Evolutionary conservation across 2,329 filamentous ascomycete genomes (phyloP).

Genomic region (Xylaria polymorpha): DNA sequence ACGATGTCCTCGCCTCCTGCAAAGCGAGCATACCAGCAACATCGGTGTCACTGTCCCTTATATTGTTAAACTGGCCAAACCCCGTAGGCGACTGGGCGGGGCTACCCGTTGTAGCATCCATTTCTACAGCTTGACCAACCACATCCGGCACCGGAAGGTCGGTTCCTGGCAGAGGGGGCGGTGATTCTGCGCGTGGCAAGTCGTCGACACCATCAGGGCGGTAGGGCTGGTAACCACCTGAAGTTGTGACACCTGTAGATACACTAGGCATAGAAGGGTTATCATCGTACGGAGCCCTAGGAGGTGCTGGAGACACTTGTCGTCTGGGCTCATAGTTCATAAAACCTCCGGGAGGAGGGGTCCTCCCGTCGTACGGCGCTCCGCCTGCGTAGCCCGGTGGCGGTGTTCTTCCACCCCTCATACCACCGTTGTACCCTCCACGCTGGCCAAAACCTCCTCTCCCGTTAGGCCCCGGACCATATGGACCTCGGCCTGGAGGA

Average conservation of each 20-base stretch:
- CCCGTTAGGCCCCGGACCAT: slow-evolving; percentile 52
- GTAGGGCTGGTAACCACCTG: slow-evolving; percentile 57
- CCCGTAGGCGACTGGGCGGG: slow-evolving; percentile 57
- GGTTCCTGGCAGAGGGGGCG: slow-evolving; percentile 67
- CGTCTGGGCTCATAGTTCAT: slow-evolving; percentile 48
- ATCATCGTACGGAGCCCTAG: slow-evolving; percentile 52
- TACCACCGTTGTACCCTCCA: slow-evolving; percentile 32
- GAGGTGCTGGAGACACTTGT: slow-evolving; percentile 54
- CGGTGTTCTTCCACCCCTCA: slow-evolving; percentile 46
- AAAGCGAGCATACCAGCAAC: slow-evolving; percentile 79
- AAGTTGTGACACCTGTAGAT: slow-evolving; percentile 47
- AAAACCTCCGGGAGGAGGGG: slow-evolving; percentile 46
- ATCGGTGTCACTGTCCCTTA: slow-evolving; percentile 75
- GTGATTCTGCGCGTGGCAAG: slow-evolving; percentile 71
- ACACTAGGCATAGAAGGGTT: slow-evolving; percentile 55
- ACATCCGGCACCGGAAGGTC: slow-evolving; percentile 51
- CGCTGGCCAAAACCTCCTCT: slow-evolving; percentile 45
- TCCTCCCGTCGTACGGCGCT: slow-evolving; percentile 52
- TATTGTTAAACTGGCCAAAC: slow-evolving; percentile 59
- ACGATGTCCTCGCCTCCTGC: slow-evolving; percentile 64
- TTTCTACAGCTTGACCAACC: slow-evolving; percentile 78
- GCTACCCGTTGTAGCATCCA: slow-evolving; percentile 76
- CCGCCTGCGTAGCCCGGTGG: slow-evolving; percentile 60
- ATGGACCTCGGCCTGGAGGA: slow-evolving; percentile 47
- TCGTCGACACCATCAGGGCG: slow-evolving; percentile 56